phyloP scores from a whole-genome alignment of 2,329 filamentous ascomycete genomes.

The Diaporthe sp. region DNA sequence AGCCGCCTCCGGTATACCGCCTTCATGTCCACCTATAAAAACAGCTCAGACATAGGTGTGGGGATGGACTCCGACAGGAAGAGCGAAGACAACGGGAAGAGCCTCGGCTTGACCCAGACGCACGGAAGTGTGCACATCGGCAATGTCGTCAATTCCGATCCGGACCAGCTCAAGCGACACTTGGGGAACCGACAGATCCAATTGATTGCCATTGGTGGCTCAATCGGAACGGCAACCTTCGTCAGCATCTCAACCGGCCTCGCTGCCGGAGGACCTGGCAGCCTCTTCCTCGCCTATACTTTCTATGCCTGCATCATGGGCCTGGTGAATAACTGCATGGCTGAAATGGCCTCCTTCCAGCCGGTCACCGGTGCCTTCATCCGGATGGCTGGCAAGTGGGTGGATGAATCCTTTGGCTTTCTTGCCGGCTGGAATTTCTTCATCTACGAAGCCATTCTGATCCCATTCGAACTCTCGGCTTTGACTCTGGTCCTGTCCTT shows the following conservation, averaged over 20 bases:
- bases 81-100: slow-evolving; percentile 2
- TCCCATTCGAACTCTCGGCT: slow-evolving; percentile 57
- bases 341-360: slow-evolving; percentile 74
- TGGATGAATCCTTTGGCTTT: slow-evolving; percentile 74
- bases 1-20: not conserved
- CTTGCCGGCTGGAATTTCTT: slow-evolving; percentile 61
- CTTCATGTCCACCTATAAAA: not conserved
- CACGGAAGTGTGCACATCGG: slow-evolving; percentile 16
- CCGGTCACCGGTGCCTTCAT: slow-evolving; percentile 73
- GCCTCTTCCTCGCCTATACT: slow-evolving; percentile 69
- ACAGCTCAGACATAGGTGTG: slow-evolving; percentile 6
- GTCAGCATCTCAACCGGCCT: slow-evolving; percentile 71
- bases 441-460: slow-evolving; percentile 55
- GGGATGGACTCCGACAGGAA: slow-evolving; percentile 19
- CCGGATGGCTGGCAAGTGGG: slow-evolving; percentile 74
- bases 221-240: slow-evolving; percentile 70
- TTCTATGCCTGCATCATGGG: slow-evolving; percentile 68
- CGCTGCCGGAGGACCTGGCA: slow-evolving; percentile 57
- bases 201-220: slow-evolving; percentile 69
- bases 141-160: slow-evolving; percentile 27
- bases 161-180: slow-evolving; percentile 57
- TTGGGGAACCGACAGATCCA: slow-evolving; percentile 69
- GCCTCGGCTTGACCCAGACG: slow-evolving; percentile 1
- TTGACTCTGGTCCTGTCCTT: slow-evolving; percentile 57
- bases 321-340: slow-evolving; percentile 74